phyloP scores from a whole-genome alignment of 1,139 yeast genomes.

The Hansenula sp. region DNA sequence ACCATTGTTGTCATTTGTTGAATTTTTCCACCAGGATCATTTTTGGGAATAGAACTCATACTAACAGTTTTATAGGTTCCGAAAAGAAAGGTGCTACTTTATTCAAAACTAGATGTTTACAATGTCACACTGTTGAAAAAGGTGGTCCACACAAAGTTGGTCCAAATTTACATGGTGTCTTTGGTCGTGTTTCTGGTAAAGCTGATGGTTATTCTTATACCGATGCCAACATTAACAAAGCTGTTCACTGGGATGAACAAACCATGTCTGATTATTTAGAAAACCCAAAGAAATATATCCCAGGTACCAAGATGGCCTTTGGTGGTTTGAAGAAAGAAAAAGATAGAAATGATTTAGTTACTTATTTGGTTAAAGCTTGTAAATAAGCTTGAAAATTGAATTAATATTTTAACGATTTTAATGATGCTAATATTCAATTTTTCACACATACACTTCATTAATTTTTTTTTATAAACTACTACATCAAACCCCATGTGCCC shows the following conservation, averaged over 20 bases:
- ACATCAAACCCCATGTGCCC: too few species aligned
- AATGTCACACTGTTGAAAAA: conserved; percentile 94
- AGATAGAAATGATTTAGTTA: conserved; percentile 95
- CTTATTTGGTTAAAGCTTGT: conserved; percentile 82
- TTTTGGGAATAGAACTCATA: background rate
- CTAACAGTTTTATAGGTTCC: conserved; percentile 35
- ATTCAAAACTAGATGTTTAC: conserved; percentile 98
- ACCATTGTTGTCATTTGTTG: too few species aligned
- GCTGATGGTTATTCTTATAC: conserved; percentile 95
- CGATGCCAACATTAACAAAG: conserved; percentile 97
- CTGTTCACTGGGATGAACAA: conserved; percentile 83
- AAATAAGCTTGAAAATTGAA: conserved; percentile 35
- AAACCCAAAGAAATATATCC: conserved; percentile 99
- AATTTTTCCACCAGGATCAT: too few species aligned
- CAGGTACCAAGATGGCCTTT: conserved; percentile 99
- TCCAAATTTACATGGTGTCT: conserved; percentile 94
- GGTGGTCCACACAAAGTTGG: conserved; percentile 99
- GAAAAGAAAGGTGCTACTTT: conserved; percentile 98
- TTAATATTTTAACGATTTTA: background rate
- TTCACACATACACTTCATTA: background rate
- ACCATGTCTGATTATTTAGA: conserved; percentile 92
- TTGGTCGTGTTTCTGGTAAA: conserved; percentile 89
- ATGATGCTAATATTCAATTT: background rate
- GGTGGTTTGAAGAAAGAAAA: conserved; percentile 99
- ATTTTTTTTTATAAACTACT: too few species aligned